Conservation (phyloP, 352 stramenopile species). For the Phytopythium helicoides region DNA sequence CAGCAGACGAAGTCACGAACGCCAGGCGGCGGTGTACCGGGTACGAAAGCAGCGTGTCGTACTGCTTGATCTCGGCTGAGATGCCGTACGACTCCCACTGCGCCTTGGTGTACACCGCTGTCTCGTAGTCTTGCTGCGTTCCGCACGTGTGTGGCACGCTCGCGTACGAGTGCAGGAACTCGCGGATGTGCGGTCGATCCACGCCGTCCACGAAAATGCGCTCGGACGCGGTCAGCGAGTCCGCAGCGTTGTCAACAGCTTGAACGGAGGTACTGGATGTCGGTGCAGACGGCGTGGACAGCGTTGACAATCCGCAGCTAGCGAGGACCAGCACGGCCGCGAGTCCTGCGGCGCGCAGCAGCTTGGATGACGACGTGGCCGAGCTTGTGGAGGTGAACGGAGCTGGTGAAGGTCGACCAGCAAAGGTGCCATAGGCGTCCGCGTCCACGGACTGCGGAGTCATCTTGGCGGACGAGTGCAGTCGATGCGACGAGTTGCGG, state of each 20-base stretch:
- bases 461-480: neutral
- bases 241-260: neutral
- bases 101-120: constrained; percentile 28
- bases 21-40: constrained; percentile 36
- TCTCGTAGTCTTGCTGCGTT: constrained; percentile 24
- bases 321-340: neutral
- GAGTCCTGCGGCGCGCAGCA: constrained; percentile 1
- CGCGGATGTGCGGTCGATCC: constrained; percentile 17
- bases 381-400: neutral
- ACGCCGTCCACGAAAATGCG: constrained; percentile 17
- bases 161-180: constrained; percentile 23
- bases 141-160: constrained; percentile 34
- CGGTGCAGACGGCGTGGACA: neutral
- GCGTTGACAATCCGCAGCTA: neutral
- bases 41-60: constrained; percentile 61
- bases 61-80: constrained; percentile 46
- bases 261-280: neutral
- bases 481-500: neutral
- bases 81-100: constrained; percentile 41
- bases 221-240: constrained; percentile 6
- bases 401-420: neutral
- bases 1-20: constrained; percentile 21
- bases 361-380: neutral
- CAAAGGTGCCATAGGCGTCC: constrained; percentile 9
- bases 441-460: neutral